Conservation (phyloP, 2,329 filamentous ascomycete genomes). For the Dendrostoma leiphaemia region DNA sequence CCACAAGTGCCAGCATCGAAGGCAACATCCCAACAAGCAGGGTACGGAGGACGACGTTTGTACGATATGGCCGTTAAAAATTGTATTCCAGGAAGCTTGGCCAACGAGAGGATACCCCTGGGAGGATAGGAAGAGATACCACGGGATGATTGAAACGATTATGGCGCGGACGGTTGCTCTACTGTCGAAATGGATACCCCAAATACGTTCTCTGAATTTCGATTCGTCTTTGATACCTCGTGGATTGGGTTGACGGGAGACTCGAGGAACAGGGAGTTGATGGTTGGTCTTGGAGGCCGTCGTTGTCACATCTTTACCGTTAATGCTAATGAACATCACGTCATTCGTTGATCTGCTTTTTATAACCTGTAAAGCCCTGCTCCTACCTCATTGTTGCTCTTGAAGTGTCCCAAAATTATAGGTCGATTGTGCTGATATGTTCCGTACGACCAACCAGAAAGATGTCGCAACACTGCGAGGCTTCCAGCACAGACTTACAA, state of each 20-base stretch:
- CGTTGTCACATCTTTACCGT: not conserved
- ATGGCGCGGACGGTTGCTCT: not conserved
- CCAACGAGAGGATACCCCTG: not conserved
- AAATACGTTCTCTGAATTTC: constrained; percentile 3
- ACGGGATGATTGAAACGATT: not conserved
- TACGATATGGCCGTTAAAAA: constrained; percentile 7
- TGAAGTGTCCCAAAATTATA: no score
- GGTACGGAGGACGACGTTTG: not conserved
- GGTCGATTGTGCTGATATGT: no score
- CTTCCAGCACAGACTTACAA: no score
- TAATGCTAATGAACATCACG: constrained; percentile 6
- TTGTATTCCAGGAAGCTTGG: not conserved
- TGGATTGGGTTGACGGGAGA: not conserved
- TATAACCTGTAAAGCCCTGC: not conserved
- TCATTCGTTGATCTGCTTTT: constrained; percentile 1
- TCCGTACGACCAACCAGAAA: no score
- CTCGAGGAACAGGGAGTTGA: not conserved
- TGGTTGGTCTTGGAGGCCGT: not conserved
- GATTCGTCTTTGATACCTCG: not conserved
- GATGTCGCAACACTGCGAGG: no score
- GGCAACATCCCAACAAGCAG: not conserved
- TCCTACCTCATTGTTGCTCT: not conserved
- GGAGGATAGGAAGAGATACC: not conserved
- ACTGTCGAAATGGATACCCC: constrained; percentile 18
- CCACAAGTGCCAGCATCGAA: not conserved